These are phyloP conservation scores for Ascomycota sp. DNA, from an alignment of 2,329 filamentous ascomycete genomes.

Conservation along the genomic window DNA sequence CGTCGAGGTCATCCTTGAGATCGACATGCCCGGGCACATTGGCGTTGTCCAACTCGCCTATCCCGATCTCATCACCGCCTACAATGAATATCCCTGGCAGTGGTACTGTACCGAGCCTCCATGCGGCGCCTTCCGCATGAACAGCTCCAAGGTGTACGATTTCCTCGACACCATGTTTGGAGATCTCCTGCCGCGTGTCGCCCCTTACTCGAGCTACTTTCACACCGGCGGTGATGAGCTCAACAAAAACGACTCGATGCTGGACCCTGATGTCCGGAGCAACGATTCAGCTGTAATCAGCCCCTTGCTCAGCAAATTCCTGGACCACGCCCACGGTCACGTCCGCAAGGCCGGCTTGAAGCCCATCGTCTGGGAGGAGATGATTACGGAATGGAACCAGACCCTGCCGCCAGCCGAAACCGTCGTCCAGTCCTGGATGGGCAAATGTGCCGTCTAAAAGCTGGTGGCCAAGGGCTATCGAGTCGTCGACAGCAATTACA, in stretches of 20 bases:
- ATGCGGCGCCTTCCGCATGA: conserved; percentile 56
- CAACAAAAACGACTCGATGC: conserved; percentile 42
- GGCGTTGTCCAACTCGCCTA: conserved; percentile 32
- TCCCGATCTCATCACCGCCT: conserved; percentile 32
- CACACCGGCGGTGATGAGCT: conserved; percentile 81
- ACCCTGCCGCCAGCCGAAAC: conserved; percentile 49
- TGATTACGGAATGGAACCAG: conserved; percentile 59
- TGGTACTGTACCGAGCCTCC: conserved; percentile 42
- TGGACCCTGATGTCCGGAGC: conserved; percentile 53
- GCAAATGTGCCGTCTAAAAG: conserved; percentile 36
- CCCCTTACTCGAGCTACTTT: conserved; percentile 53
- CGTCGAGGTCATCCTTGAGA: conserved; percentile 38
- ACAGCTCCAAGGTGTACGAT: conserved; percentile 44
- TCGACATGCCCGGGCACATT: conserved; percentile 40
- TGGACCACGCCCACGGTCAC: conserved; percentile 47
- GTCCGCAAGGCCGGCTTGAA: conserved; percentile 43
- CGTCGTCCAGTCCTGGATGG: conserved; percentile 63
- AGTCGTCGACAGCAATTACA: conserved; percentile 56
- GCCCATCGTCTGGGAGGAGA: conserved; percentile 78
- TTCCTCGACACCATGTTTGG: conserved; percentile 54
- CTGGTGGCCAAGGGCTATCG: conserved; percentile 45
- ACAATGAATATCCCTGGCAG: conserved; percentile 33
- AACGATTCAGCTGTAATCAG: conserved; percentile 44
- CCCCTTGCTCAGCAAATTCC: conserved; percentile 59
- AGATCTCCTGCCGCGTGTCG: conserved; percentile 56